phyloP scores from a whole-genome alignment of 192 early-diverging fungal species.

The Geosiphon pyriformis region DNA sequence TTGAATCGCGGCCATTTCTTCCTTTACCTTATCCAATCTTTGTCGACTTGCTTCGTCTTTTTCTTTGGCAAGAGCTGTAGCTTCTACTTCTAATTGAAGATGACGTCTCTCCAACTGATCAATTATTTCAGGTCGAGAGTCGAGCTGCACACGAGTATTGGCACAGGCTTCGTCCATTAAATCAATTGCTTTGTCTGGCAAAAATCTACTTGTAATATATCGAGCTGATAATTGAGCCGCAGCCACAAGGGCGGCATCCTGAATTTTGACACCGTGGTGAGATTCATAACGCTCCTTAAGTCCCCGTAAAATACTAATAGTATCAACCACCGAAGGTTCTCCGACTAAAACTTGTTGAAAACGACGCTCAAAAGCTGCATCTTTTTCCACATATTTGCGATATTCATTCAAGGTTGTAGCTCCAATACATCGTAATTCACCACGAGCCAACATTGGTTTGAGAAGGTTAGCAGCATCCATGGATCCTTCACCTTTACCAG shows the following conservation, averaged over 20 bases:
- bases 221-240: conserved; percentile 70
- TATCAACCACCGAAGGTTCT: conserved; percentile 66
- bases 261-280: conserved; percentile 77
- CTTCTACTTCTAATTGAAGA: conserved; percentile 94
- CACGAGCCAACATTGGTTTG: conserved; percentile 97
- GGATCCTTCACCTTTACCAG: conserved; percentile 83
- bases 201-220: conserved; percentile 67
- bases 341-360: conserved; percentile 81
- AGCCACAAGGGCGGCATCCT: conserved; percentile 68
- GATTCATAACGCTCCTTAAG: conserved; percentile 78
- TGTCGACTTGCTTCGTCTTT: conserved; percentile 78
- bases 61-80: conserved; percentile 88
- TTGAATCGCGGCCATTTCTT: conserved; percentile 75
- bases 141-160: conserved; percentile 91
- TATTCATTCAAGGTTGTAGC: conserved; percentile 96
- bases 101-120: conserved; percentile 90
- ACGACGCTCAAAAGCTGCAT: conserved; percentile 76
- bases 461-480: conserved; percentile 97
- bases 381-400: conserved; percentile 85
- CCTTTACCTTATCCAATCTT: conserved; percentile 70
- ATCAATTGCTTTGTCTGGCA: conserved; percentile 84
- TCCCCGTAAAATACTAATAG: conserved; percentile 75
- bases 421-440: conserved; percentile 92
- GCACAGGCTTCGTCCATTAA: conserved; percentile 94
- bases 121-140: conserved; percentile 94